phyloP scores from a whole-genome alignment of 2,329 filamentous ascomycete genomes.

The Fusarium xylarioides region DNA sequence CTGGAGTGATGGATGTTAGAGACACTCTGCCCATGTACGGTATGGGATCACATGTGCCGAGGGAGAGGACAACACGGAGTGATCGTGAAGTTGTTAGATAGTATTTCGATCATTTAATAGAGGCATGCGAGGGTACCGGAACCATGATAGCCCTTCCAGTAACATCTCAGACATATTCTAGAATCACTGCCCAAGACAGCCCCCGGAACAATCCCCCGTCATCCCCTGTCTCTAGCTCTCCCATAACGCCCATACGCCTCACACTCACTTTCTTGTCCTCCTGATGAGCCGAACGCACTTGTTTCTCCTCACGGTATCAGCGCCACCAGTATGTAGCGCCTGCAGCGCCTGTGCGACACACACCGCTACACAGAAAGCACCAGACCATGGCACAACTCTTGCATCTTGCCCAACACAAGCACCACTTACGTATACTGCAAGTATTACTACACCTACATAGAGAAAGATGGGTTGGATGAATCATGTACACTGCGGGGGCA shows the following conservation, averaged over 20 bases:
- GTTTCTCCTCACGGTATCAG: constrained; percentile 15
- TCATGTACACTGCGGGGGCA: background rate
- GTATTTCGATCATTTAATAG: constrained; percentile 7
- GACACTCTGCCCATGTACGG: background rate
- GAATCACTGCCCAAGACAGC: background rate
- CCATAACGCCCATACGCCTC: constrained; percentile 3
- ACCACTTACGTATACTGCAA: background rate
- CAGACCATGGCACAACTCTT: constrained; percentile 15
- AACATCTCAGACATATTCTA: background rate
- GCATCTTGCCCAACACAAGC: constrained; percentile 3
- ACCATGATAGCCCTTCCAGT: background rate
- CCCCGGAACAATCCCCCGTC: background rate
- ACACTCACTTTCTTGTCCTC: constrained; percentile 10
- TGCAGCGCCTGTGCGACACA: constrained; percentile 1
- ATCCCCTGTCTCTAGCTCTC: background rate
- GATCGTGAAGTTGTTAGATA: background rate
- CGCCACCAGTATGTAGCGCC: background rate
- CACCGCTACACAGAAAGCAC: constrained; percentile 28
- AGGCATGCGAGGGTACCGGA: background rate
- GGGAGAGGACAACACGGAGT: background rate
- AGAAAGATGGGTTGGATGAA: background rate
- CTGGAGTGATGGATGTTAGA: constrained; percentile 13
- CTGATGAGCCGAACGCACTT: constrained; percentile 11
- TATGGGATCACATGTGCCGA: constrained; percentile 14
- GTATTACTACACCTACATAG: background rate